phyloP scores from a whole-genome alignment of 1,284 basidiomycete species.

The Trichosporon coremiiforme region DNA sequence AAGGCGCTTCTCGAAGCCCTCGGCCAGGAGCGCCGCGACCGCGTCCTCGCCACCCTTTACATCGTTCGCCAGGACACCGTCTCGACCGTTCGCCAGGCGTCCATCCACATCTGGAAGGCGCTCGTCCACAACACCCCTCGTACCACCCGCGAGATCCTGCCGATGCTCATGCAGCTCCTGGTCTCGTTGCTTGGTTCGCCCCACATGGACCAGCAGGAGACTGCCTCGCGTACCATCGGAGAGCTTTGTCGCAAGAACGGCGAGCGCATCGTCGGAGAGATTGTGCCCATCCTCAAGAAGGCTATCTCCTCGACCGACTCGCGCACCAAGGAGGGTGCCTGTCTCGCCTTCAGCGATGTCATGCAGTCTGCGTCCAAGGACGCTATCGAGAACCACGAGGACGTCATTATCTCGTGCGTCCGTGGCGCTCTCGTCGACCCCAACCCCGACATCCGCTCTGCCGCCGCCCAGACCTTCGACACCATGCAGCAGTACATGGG shows the following conservation, averaged over 20 bases:
- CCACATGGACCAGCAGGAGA: slow-evolving; percentile 90
- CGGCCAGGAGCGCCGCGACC: slow-evolving; percentile 83
- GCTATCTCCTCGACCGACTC: slow-evolving; percentile 72
- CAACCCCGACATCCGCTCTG: slow-evolving; percentile 80
- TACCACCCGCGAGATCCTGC: slow-evolving; percentile 87
- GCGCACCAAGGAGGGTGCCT: slow-evolving; percentile 82
- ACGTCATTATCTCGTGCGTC: slow-evolving; percentile 83
- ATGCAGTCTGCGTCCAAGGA: slow-evolving; percentile 84
- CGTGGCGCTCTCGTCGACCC: slow-evolving; percentile 85
- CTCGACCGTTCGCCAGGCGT: slow-evolving; percentile 83
- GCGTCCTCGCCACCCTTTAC: slow-evolving; percentile 84
- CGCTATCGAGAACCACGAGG: slow-evolving; percentile 87
- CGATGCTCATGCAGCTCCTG: slow-evolving; percentile 77
- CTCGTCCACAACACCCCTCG: slow-evolving; percentile 72
- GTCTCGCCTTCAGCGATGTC: slow-evolving; percentile 82
- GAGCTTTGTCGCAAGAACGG: slow-evolving; percentile 96
- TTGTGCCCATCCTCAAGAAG: slow-evolving; percentile 73
- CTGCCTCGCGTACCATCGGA: slow-evolving; percentile 77
- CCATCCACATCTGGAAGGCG: slow-evolving; percentile 98
- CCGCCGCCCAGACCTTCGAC: slow-evolving; percentile 93
- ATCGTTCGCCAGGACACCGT: slow-evolving; percentile 93
- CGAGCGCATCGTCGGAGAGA: slow-evolving; percentile 84
- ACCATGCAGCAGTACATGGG: slow-evolving; percentile 83
- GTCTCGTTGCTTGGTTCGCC: slow-evolving; percentile 74
- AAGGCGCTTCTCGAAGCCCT: slow-evolving; percentile 84